phyloP scores from a whole-genome alignment of 306 rosid species.

The Quercus engelmannii region DNA sequence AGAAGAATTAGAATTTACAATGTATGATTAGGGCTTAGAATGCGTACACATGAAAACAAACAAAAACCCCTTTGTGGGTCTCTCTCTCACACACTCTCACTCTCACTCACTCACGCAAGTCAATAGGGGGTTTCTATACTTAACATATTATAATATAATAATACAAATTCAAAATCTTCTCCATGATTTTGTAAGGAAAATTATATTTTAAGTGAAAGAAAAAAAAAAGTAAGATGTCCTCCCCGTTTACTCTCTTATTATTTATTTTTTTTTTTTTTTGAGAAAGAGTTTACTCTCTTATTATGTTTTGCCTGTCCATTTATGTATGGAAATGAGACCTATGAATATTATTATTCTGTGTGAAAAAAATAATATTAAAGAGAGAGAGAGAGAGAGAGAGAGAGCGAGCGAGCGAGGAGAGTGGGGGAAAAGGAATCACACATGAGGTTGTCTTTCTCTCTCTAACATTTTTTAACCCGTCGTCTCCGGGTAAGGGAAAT shows the following conservation, averaged over 20 bases:
- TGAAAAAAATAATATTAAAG: background rate
- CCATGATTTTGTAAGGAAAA: background rate
- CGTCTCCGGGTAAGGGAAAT: constrained; percentile 51
- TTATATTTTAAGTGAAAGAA: constrained; percentile 24
- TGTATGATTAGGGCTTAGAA: constrained; percentile 39
- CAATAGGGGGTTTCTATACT: constrained; percentile 24
- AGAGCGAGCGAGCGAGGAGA: constrained; percentile 33
- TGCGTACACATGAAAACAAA: constrained; percentile 39
- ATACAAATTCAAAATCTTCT: constrained; percentile 14
- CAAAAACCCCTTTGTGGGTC: constrained; percentile 43
- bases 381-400: constrained; percentile 10
- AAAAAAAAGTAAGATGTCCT: constrained; percentile 8
- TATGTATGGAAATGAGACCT: constrained; percentile 30
- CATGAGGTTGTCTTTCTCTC: constrained; percentile 55
- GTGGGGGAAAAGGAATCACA: constrained; percentile 71
- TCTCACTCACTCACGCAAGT: constrained; percentile 15
- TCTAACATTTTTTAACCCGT: constrained; percentile 64
- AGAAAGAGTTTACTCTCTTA: constrained; percentile 15
- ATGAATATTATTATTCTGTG: background rate
- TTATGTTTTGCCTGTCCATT: constrained; percentile 28
- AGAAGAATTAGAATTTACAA: constrained; percentile 25
- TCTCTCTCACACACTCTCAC: constrained; percentile 23
- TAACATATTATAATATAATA: background rate
- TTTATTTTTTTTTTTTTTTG: too few relatives aligned
- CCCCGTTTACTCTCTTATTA: constrained; percentile 8